Percentiles rank a stretch among this genome's conserved stretches.
Conservation (phyloP, 2,329 filamentous ascomycete genomes). For the Cadophora luteo-olivacea region DNA sequence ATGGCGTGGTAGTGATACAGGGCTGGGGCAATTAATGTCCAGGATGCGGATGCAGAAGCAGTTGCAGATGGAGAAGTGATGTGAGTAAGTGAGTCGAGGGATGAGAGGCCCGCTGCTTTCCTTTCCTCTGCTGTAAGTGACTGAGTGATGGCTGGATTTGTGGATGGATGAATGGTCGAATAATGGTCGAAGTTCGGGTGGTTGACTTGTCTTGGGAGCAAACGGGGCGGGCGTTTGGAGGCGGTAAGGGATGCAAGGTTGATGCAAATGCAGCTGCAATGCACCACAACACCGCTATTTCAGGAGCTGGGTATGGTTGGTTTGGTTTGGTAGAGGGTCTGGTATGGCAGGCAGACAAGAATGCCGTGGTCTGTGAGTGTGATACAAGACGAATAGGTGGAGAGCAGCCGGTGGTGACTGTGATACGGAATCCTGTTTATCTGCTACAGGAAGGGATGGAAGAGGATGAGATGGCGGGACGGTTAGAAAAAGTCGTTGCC, state of each 20-base stretch:
- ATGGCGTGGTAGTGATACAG: slow-evolving; percentile 36
- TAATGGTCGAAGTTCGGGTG: slow-evolving; percentile 1
- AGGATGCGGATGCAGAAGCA: slow-evolving; percentile 10
- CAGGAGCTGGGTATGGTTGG: slow-evolving; percentile 17
- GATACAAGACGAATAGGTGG: slow-evolving; percentile 21
- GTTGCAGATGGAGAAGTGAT: neutral
- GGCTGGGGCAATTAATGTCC: slow-evolving; percentile 22
- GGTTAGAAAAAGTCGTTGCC: slow-evolving; percentile 24
- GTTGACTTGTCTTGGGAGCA: neutral
- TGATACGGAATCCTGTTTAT: slow-evolving; percentile 21
- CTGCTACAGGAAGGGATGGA: slow-evolving; percentile 12
- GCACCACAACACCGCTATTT: slow-evolving; percentile 25
- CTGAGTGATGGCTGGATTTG: neutral
- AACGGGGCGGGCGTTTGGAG: slow-evolving; percentile 23
- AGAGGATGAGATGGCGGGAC: neutral
- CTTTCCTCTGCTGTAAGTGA: slow-evolving; percentile 2
- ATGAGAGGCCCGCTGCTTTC: neutral
- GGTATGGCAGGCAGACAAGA: slow-evolving; percentile 9
- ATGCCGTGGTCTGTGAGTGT: slow-evolving; percentile 15
- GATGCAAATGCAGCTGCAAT: slow-evolving; percentile 21
- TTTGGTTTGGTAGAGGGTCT: neutral
- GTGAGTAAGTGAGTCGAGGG: neutral
- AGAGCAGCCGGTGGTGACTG: slow-evolving; percentile 1
- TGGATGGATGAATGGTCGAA: neutral
- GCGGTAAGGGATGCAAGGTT: slow-evolving; percentile 27